Evolutionary conservation across 306 rosid genomes (phyloP), one percentile per base, ranked within the genome.

Genomic region (Begonia masoniana): DNA sequence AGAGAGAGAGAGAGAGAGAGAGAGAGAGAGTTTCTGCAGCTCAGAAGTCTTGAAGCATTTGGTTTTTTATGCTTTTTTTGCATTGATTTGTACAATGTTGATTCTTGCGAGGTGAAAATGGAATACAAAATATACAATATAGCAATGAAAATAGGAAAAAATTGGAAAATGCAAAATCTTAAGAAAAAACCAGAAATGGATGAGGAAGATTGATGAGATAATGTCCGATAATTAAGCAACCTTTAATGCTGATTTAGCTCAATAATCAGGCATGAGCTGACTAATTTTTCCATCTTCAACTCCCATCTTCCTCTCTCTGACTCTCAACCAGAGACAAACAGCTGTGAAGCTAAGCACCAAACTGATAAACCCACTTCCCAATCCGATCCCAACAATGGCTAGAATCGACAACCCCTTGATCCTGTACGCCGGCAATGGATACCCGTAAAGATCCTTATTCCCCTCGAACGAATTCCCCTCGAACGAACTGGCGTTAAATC

Each of bases 261-360:
- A 82, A 69, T 91, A 91, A 78, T 85, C 95, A 14, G 97, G 97
- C 95, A 85, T 85, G 15, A 78, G 77, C 53, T 89, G 95, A 52
- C 70, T 81, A 63, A 85, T 74, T 73, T 91, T 85, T 1, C 85
- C 91, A 62, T 91, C 97, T 19, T 91, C 91, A 10, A 69, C 63
- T 0, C 78, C 82, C 87, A 79, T 74, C 60, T 83, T 91, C 41
- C 84, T 60, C 43, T 91, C 99, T 0, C 96, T 78, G 46, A 86
- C 52, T 75, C 76, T 85, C 68, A 91, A 75, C 99, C 99, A 91
- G 16, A 91, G 75, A 56, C 99, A 91, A 10, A 91, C 99, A 12
- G 84, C 99, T 8, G 94, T 79, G 15, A 91, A 91, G 58, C 99
- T 91, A 0, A 91, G 66, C 13, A 91, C 85, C 69, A 91, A 64